These are phyloP conservation scores for Lactuca sativa DNA, from an alignment of 129 eudicot genomes.

Conservation along the genomic window DNA sequence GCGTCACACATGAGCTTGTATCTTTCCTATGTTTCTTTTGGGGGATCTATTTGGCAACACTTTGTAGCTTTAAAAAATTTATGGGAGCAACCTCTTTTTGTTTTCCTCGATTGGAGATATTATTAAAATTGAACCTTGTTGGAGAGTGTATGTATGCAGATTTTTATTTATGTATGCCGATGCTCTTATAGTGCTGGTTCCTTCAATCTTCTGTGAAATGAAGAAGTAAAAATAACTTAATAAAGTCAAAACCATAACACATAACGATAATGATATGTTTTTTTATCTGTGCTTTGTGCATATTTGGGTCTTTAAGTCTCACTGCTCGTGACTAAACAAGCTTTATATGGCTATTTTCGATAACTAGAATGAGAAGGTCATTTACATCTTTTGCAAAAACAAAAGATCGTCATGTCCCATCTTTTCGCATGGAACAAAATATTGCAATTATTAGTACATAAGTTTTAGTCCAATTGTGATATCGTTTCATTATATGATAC, in stretches of 20 bases:
- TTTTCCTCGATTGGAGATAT: slow-evolving; percentile 10
- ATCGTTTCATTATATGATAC: too few relatives aligned
- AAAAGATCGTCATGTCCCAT: too few relatives aligned
- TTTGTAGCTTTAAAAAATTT: slow-evolving; percentile 24
- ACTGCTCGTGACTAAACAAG: too few relatives aligned
- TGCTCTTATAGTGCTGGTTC: background rate
- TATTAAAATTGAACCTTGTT: slow-evolving; percentile 2
- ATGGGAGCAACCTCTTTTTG: background rate
- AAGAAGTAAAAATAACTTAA: background rate
- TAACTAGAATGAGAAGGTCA: too few relatives aligned
- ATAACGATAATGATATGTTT: too few relatives aligned
- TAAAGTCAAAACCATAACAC: background rate
- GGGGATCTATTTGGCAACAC: slow-evolving; percentile 12
- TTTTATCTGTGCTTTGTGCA: background rate
- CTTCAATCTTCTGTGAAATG: background rate
- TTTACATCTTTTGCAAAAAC: too few relatives aligned
- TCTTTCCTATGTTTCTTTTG: background rate
- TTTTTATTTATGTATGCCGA: slow-evolving; percentile 7
- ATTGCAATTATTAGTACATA: too few relatives aligned
- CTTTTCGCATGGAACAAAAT: too few relatives aligned
- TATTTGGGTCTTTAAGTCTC: background rate
- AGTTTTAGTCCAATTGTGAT: too few relatives aligned
- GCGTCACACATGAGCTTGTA: slow-evolving; percentile 45
- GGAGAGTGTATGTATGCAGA: slow-evolving; percentile 1
- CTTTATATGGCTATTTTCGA: too few relatives aligned